Base-by-base conservation (phyloP, 768 basidiomycete genomes). In the Boletus tomentosulus region DNA sequence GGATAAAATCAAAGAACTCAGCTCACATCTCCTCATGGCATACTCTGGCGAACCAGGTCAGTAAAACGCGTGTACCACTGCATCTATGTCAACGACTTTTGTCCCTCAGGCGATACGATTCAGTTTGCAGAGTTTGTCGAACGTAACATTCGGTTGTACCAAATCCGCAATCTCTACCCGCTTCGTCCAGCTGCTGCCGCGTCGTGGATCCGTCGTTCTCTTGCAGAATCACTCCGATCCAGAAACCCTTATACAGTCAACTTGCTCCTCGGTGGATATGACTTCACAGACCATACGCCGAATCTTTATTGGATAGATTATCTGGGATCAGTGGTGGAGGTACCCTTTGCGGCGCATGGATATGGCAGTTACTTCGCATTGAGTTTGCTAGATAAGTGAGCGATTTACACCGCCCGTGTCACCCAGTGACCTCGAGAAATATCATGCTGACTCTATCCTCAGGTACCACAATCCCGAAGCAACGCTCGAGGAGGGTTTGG, bases 121-220 rank as follows among this genome's bases (percentile, higher is more conserved):
- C 91, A 98, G 67, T 98, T 98, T 64, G 89, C 96, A 1, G 97
- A 99, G 73, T 99, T 81, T 64, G 83, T 98, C 57, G 94, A 98
- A 66, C 86, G 96, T 57, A 98, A 97, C 76, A 84, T 99, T 60
- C 87, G 96, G 44, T 77, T 99, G 46, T 95, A 96, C 74, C 92
- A 97, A 64, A 98, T 98, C 66, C 87, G 96, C 64, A 88, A 98
- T 74, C 79, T 87, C 68, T 86, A 91, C 70, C 81, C 92, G 12
- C 87, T 98, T 42, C 87, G 90, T 42, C 96, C 97, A 2, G 79
- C 86, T 11, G 87, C 95, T 6, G 93, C 95, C 16, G 92, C 96
- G 7, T 84, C 95, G 5, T 99, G 96, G 95, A 90, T 97, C 64
- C 89, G 97, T 25, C 84, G 91, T 56, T 79, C 87, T 13, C 80